A percentile compares a stretch with the other conserved stretches of the same genome.
These are phyloP conservation scores for Telopea speciosissima DNA, from an alignment of 177 flowering plant genomes.

Conservation along the genomic window DNA sequence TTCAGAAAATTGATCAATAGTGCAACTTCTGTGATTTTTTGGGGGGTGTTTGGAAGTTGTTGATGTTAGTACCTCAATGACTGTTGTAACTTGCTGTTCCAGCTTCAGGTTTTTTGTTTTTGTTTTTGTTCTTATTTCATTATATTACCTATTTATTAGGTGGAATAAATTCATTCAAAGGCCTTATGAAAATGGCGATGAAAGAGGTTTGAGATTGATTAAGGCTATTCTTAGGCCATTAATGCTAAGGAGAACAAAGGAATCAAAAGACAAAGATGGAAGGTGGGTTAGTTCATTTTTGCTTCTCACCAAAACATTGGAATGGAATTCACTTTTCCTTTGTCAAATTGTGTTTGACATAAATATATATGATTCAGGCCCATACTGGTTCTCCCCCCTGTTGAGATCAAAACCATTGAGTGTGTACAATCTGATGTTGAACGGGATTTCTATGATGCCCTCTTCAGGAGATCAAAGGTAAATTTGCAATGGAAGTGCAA, in stretches of 20 bases:
- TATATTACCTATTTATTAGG: constrained; percentile 26
- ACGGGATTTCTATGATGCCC: constrained; percentile 65
- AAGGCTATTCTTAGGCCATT: constrained; percentile 62
- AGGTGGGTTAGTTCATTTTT: constrained; percentile 27
- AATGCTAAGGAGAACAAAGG: constrained; percentile 81
- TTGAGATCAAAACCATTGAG: constrained; percentile 50
- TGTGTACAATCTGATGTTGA: constrained; percentile 76
- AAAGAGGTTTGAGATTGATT: constrained; percentile 47
- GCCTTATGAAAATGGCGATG: constrained; percentile 70
- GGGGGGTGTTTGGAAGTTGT: too few species aligned
- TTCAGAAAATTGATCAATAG: too few species aligned
- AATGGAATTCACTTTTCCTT: background rate
- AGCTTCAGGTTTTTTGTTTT: background rate
- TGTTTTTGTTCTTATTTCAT: background rate
- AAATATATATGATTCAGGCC: constrained; percentile 36
- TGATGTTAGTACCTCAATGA: too few species aligned
- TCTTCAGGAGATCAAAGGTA: constrained; percentile 70
- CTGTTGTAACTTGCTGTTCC: background rate
- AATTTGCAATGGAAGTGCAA: constrained; percentile 9
- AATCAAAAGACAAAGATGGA: constrained; percentile 60
- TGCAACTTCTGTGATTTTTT: too few species aligned
- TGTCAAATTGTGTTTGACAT: background rate
- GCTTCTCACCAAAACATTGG: background rate
- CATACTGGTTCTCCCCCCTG: constrained; percentile 71
- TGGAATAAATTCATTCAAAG: constrained; percentile 62